Conservation (phyloP, 208 protist genomes). For the Plasmodiophora brassicae region DNA sequence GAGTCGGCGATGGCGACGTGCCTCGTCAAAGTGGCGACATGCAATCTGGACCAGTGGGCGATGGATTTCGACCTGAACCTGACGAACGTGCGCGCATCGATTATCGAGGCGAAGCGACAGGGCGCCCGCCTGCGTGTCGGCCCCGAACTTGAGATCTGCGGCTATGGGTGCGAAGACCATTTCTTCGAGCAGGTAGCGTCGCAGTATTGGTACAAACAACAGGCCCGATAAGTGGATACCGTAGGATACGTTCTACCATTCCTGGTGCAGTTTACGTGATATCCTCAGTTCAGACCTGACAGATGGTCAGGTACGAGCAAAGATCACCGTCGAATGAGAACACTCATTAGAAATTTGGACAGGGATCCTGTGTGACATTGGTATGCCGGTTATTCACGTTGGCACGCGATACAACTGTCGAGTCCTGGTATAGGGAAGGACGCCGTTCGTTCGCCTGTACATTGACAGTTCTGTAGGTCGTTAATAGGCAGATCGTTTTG, state of each 20-base stretch:
- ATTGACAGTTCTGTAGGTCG: too few relatives aligned
- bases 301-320: background rate
- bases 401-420: constrained; percentile 73
- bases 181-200: constrained; percentile 69
- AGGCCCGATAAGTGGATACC: too few relatives aligned
- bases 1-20: too few relatives aligned
- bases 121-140: constrained; percentile 49
- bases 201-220: too few relatives aligned
- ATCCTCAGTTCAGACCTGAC: constrained; percentile 25
- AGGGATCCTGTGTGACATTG: constrained; percentile 56
- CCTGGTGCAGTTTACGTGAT: constrained; percentile 39
- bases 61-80: constrained; percentile 73
- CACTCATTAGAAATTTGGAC: background rate
- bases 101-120: constrained; percentile 54
- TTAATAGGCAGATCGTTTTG: constrained; percentile 62
- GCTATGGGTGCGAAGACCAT: constrained; percentile 78
- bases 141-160: constrained; percentile 62
- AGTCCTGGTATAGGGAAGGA: too few relatives aligned
- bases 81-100: constrained; percentile 57
- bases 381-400: constrained; percentile 63
- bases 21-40: constrained; percentile 65
- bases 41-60: constrained; percentile 76
- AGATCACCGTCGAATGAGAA: background rate
- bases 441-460: too few relatives aligned
- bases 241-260: constrained; percentile 66